Conservation (phyloP, 2,329 filamentous ascomycete species). For the Incumbomyces lentus region DNA sequence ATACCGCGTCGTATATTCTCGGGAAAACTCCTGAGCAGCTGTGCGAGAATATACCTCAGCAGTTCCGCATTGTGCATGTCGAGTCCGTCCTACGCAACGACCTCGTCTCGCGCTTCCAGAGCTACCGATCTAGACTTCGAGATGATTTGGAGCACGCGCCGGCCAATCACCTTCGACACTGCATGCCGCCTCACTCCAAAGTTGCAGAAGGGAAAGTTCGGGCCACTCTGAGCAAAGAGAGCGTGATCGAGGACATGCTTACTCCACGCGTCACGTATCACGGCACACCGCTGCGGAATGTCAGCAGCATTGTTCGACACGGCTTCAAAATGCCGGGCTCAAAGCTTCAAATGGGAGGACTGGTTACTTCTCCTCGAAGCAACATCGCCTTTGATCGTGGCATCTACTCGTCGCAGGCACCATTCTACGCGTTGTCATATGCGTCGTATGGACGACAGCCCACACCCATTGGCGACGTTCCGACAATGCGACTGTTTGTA, state of each 20-base stretch:
- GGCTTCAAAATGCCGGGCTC: slow-evolving; percentile 5
- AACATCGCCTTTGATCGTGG: slow-evolving; percentile 23
- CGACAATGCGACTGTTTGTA: slow-evolving; percentile 34
- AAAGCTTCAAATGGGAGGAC: neutral
- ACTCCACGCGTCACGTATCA: slow-evolving; percentile 1
- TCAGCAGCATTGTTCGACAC: slow-evolving; percentile 1
- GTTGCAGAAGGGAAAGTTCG: neutral
- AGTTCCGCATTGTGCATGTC: slow-evolving; percentile 30
- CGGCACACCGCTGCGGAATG: neutral
- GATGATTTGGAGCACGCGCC: neutral
- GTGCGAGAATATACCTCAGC: slow-evolving; percentile 23
- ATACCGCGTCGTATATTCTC: slow-evolving; percentile 25
- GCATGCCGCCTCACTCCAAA: slow-evolving; percentile 9
- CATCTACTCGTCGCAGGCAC: slow-evolving; percentile 37
- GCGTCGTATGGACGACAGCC: slow-evolving; percentile 19
- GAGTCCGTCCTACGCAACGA: slow-evolving; percentile 30
- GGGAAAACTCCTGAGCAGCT: slow-evolving; percentile 27
- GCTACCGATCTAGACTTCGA: slow-evolving; percentile 19
- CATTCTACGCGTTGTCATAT: slow-evolving; percentile 32
- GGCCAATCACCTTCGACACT: slow-evolving; percentile 11
- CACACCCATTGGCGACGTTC: slow-evolving; percentile 26
- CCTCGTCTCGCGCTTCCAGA: slow-evolving; percentile 25
- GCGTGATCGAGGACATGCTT: neutral
- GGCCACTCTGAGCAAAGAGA: neutral
- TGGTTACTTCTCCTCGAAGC: neutral